Conservation (phyloP, 2,329 filamentous ascomycete species). For the Aureobasidium sp. region DNA sequence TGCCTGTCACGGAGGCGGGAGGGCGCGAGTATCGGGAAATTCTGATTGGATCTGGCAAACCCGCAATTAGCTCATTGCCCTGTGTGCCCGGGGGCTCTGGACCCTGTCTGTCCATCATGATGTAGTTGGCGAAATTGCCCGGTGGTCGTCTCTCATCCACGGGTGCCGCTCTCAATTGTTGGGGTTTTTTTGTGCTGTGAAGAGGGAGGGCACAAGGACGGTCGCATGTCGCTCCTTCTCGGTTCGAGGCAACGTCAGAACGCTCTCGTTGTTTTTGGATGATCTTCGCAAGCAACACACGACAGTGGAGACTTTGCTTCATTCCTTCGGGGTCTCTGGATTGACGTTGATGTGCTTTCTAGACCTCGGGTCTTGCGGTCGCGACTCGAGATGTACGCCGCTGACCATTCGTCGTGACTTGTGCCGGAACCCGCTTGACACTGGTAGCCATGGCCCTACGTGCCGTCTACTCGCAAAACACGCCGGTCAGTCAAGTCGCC, state of each 20-base stretch:
- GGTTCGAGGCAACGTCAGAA: not conserved
- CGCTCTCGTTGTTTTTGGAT: not conserved
- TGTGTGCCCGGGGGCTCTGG: conserved; percentile 2
- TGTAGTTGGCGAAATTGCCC: not conserved
- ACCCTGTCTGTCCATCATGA: conserved; percentile 1
- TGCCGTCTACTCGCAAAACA: not conserved
- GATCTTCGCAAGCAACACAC: not conserved
- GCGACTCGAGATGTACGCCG: not conserved
- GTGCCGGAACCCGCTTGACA: not conserved
- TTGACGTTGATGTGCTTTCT: conserved; percentile 1
- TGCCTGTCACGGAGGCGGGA: conserved; percentile 1
- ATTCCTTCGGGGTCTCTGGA: not conserved
- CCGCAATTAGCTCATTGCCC: conserved; percentile 9
- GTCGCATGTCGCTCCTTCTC: not conserved
- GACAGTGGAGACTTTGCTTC: not conserved
- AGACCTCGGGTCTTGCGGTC: not conserved
- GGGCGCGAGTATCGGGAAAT: not conserved
- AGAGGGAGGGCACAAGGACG: not conserved
- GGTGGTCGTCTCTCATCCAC: not conserved
- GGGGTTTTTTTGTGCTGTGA: not conserved
- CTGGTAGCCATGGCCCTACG: not conserved
- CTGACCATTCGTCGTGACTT: not conserved
- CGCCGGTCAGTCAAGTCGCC: not conserved
- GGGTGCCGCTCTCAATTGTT: not conserved
- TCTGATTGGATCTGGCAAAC: not conserved